Percentiles rank a stretch among this genome's conserved stretches.
Evolutionary conservation across 169 alveolate species (phyloP).

Genomic region (Eimeria falciformis): DNA sequence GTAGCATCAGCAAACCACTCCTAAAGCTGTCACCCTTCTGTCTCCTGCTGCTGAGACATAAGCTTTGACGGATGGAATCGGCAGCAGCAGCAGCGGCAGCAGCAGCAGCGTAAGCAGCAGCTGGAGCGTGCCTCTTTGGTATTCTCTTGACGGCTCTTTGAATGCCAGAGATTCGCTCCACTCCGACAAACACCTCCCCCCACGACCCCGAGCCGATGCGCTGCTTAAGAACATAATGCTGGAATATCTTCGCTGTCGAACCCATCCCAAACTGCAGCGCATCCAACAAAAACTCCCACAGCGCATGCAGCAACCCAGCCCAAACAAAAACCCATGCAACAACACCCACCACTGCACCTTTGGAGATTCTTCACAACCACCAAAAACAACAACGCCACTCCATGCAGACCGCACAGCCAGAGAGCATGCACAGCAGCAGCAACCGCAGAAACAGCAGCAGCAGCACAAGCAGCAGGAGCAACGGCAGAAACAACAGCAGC

Average conservation of each 20-base stretch:
- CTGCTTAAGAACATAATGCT: slow-evolving; percentile 69
- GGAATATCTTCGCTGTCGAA: slow-evolving; percentile 19
- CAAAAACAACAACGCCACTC: neutral
- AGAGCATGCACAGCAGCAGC: neutral
- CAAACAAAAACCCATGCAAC: neutral
- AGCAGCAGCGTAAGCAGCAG: neutral
- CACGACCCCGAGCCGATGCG: slow-evolving; percentile 72
- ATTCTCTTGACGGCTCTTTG: slow-evolving; percentile 72
- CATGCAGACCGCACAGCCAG: too few relatives aligned
- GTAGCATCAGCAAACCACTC: neutral
- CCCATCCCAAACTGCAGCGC: neutral
- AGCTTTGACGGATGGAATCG: too few relatives aligned
- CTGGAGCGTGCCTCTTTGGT: slow-evolving; percentile 57
- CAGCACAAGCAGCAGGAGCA: neutral
- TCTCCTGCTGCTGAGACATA: too few relatives aligned
- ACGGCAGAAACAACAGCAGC: neutral
- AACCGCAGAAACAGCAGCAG: neutral
- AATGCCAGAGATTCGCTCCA: slow-evolving; percentile 71
- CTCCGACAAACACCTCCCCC: slow-evolving; percentile 73
- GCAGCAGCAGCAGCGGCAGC: slow-evolving; percentile 19
- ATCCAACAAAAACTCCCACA: slow-evolving; percentile 10
- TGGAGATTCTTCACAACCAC: neutral
- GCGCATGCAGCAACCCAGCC: neutral
- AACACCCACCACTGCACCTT: neutral
- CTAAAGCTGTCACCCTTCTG: too few relatives aligned